phyloP scores from a whole-genome alignment of 345 rosid genomes.

The Jatropha curcas region DNA sequence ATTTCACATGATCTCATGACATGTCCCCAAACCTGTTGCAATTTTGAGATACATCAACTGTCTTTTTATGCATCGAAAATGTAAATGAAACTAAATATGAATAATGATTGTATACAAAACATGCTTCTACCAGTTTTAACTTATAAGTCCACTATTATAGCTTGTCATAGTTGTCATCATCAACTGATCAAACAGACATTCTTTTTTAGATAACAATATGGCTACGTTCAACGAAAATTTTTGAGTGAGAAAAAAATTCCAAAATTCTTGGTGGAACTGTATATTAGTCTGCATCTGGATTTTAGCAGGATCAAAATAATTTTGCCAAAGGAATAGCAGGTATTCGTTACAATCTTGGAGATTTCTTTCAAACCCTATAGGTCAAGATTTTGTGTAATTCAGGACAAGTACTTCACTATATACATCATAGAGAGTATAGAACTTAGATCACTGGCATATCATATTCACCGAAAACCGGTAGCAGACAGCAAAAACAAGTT shows the following conservation, averaged over 20 bases:
- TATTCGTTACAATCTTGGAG: not conserved
- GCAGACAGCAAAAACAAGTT: not conserved
- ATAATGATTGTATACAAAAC: not conserved
- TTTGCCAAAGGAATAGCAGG: not conserved
- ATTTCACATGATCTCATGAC: slow-evolving; percentile 59
- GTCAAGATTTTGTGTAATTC: not conserved
- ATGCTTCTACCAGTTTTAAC: not conserved
- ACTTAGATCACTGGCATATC: not conserved
- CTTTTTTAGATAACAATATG: not conserved
- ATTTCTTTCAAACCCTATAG: slow-evolving; percentile 2
- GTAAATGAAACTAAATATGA: no score
- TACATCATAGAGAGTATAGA: not conserved
- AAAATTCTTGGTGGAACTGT: not conserved
- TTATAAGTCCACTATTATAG: not conserved
- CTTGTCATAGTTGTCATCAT: not conserved
- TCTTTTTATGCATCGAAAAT: not conserved
- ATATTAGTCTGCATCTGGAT: not conserved
- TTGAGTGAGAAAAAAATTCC: not conserved
- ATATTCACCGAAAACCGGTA: not conserved
- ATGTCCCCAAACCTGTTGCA: slow-evolving; percentile 54
- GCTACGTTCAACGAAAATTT: not conserved
- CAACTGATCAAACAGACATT: not conserved
- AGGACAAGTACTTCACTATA: not conserved
- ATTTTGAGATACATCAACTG: not conserved
- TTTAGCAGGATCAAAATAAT: not conserved